Base-by-base conservation (phyloP, 257 asterid species). In the Asclepias syriaca region DNA sequence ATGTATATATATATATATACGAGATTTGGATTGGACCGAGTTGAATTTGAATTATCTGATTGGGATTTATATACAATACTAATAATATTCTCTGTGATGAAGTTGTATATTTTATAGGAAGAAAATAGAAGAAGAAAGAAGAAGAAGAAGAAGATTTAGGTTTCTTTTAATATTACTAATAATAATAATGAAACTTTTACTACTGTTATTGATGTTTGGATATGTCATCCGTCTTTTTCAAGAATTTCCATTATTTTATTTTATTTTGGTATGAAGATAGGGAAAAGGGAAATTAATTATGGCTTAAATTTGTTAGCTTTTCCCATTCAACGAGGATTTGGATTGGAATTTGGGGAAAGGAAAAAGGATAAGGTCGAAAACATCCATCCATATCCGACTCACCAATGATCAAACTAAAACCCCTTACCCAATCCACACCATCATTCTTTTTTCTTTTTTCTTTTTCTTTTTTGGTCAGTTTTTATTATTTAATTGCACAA, bases 311-410 rank as follows among this genome's bases (percentile, higher is more conserved):
- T 34, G 0, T 72, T 22, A 63, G 55, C 66, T 77, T 74, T 45
- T 69, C 74, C 72, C 75, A 43, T 78, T 66, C 77, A 53, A 70
- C 77, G 46, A 70, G 80, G 74, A 68, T 34, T 34, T 3, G 39
- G 39, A 50, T 76, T 46, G 1, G 34, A 0, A 29, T 29, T 29
- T 29, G 67, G 80, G 87, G 78, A 82, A 84, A 82, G 88, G 22
- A 50, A 77, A 77, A 49, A 55, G 77, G 85, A 74, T 86, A 83
- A 83, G 87, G 55, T 49, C 14, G 81, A 77, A 76, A 63, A 87
- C 85, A 78, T 58, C 83, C 48, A 43, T 43, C 89, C 87, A 76
- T 58, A 84, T 87, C 94, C 66, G 85, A 84, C 82, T 88, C 89
- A 86, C 77, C 84, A 55, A 66, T 40, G 71, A 73, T 74, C 63